Conservation (phyloP, 345 rosid genomes). For the Geranium brycei region DNA sequence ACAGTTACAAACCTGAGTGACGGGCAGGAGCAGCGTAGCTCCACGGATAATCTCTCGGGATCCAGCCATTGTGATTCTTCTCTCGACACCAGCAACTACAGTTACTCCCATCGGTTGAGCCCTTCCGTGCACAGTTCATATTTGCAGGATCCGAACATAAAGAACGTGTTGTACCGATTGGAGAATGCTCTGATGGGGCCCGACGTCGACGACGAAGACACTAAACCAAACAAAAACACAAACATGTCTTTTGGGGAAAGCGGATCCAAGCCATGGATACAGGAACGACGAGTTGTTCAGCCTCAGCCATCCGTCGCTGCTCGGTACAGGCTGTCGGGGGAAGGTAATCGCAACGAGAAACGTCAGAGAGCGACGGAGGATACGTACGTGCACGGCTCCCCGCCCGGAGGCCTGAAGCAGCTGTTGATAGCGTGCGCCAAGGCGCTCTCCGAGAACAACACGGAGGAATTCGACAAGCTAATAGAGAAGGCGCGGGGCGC, state of each 20-base stretch:
- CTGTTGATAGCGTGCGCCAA: constrained; percentile 50
- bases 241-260: constrained; percentile 7
- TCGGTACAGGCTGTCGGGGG: constrained; percentile 16
- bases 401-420: constrained; percentile 32
- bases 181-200: constrained; percentile 44
- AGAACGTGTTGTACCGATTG: constrained; percentile 28
- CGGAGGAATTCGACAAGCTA: constrained; percentile 30
- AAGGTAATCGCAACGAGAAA: constrained; percentile 24
- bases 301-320: constrained; percentile 21
- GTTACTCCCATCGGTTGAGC: constrained; percentile 22
- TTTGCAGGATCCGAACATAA: constrained; percentile 18
- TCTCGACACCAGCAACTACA: constrained; percentile 20
- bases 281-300: constrained; percentile 17
- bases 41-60: constrained; percentile 33
- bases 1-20: constrained; percentile 29
- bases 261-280: constrained; percentile 22
- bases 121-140: constrained; percentile 22
- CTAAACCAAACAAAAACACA: constrained; percentile 6
- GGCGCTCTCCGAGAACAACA: constrained; percentile 33
- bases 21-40: constrained; percentile 36
- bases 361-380: constrained; percentile 19
- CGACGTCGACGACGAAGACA: constrained; percentile 25
- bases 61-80: constrained; percentile 39
- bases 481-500: constrained; percentile 29
- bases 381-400: constrained; percentile 9